Base-by-base conservation (phyloP, 257 asterid species). In the Solanum clarkiae region DNA sequence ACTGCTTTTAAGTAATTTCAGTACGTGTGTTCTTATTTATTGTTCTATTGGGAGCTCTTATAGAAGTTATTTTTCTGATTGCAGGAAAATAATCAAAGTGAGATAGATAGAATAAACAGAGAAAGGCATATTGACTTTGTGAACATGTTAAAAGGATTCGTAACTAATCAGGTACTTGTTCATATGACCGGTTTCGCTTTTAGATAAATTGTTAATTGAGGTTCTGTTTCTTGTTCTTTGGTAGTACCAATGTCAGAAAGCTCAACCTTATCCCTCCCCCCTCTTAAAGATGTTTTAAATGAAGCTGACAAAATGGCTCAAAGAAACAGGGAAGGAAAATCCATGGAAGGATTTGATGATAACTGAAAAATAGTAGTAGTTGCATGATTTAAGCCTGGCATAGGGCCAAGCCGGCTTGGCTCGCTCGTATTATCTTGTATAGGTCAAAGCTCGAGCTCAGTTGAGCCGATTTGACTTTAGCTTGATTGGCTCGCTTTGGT, bases 81-180 rank as follows among this genome's bases (percentile, higher is more conserved):
- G 90, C 95, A 97, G 99, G 99, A 95, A 90, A 93, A 95, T 80
- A 97, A 97, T 86, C 91, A 90, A 89, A 89, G 87, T 56, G 99
- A 97, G 87, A 93, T 92, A 65, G 93, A 91, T 89, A 93, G 99
- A 92, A 91, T 97, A 20, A 96, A 97, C 69, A 87, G 83, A 77
- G 99, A 95, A 89, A 92, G 98, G 87, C 85, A 86, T 85, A 79
- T 53, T 20, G 98, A 95, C 89, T 95, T 95, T 88, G 90, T 90
- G 86, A 88, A 92, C 88, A 97, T 97, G 99, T 86, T 97, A 87
- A 94, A 91, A 88, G 99, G 98, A 85, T 95, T 95, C 53, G 97
- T 94, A 81, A 77, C 85, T 53, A 90, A 86, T 89, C 99, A 97
- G 99, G 99, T 97, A 89, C 71, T 51, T 51, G 63, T 51, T 77